Evolutionary conservation across 2,329 filamentous ascomycete genomes (phyloP).

Genomic region (Albophoma yamanashiensis): DNA sequence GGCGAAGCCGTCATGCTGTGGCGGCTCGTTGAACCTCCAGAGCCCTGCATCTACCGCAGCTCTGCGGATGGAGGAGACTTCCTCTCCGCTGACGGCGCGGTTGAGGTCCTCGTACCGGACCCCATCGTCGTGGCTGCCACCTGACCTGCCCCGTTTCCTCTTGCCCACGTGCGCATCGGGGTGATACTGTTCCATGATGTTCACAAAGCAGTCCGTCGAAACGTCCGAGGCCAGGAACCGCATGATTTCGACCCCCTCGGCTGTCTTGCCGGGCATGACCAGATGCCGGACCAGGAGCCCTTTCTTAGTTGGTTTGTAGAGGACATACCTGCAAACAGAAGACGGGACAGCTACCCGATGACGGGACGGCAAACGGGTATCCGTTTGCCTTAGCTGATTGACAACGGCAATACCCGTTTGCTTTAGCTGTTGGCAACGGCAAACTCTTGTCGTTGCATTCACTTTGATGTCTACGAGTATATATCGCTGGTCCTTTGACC

Average conservation of each 20-base stretch:
- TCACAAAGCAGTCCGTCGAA: constrained; percentile 65
- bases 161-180: constrained; percentile 76
- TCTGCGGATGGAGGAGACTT: constrained; percentile 54
- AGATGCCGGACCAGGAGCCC: constrained; percentile 69
- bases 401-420: too few species aligned
- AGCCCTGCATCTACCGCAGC: constrained; percentile 62
- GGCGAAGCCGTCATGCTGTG: constrained; percentile 39
- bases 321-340: too few species aligned
- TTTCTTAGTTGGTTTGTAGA: too few species aligned
- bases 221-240: constrained; percentile 63
- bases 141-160: constrained; percentile 24
- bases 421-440: too few species aligned
- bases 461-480: too few species aligned
- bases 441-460: too few species aligned
- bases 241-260: constrained; percentile 65
- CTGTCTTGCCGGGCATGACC: constrained; percentile 73
- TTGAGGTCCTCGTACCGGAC: constrained; percentile 71
- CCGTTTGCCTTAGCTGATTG: too few species aligned
- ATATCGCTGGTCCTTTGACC: too few species aligned
- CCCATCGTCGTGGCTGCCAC: constrained; percentile 22
- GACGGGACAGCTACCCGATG: too few species aligned
- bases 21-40: constrained; percentile 67
- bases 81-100: constrained; percentile 43
- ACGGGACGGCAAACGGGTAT: too few species aligned
- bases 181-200: constrained; percentile 85